phyloP scores from a whole-genome alignment of 73 alveolate genomes.

The Halteria grandinella region DNA sequence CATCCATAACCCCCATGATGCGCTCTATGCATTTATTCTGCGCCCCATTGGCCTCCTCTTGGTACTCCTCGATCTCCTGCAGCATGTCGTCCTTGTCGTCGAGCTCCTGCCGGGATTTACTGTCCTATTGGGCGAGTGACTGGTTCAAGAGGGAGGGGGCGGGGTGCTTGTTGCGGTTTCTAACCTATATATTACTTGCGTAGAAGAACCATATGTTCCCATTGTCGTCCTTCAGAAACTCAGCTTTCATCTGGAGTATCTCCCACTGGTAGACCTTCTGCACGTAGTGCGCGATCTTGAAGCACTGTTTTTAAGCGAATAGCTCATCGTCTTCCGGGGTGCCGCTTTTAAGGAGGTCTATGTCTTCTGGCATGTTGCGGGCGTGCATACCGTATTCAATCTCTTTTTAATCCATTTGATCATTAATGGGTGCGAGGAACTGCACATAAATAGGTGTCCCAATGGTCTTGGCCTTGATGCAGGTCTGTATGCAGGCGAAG shows the following conservation, averaged over 20 bases:
- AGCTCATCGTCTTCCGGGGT: constrained; percentile 37
- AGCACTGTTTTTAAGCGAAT: constrained; percentile 34
- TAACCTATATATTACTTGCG: constrained; percentile 43
- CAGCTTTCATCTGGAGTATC: constrained; percentile 58
- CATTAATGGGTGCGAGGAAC: constrained; percentile 37
- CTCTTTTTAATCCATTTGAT: neutral
- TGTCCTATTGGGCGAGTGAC: neutral
- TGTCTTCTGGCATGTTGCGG: constrained; percentile 19
- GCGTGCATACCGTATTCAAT: neutral
- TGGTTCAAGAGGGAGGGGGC: neutral
- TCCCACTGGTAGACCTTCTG: constrained; percentile 40
- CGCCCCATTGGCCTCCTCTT: neutral
- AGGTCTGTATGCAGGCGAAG: constrained; percentile 57
- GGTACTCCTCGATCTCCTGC: constrained; percentile 12
- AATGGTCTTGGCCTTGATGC: constrained; percentile 53
- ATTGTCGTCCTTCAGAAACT: constrained; percentile 62
- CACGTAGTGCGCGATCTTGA: constrained; percentile 56
- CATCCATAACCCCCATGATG: constrained; percentile 40
- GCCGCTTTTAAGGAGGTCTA: neutral
- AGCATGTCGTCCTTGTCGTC: constrained; percentile 21
- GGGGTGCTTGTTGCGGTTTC: neutral
- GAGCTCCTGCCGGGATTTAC: neutral
- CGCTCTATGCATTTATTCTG: constrained; percentile 14
- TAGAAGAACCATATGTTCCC: constrained; percentile 62
- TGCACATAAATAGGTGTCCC: constrained; percentile 43